Evolutionary conservation across 2,329 filamentous ascomycete species (phyloP), one percentile per base, ranked within the genome.

Genomic region (Aureobasidium mangrovei): DNA sequence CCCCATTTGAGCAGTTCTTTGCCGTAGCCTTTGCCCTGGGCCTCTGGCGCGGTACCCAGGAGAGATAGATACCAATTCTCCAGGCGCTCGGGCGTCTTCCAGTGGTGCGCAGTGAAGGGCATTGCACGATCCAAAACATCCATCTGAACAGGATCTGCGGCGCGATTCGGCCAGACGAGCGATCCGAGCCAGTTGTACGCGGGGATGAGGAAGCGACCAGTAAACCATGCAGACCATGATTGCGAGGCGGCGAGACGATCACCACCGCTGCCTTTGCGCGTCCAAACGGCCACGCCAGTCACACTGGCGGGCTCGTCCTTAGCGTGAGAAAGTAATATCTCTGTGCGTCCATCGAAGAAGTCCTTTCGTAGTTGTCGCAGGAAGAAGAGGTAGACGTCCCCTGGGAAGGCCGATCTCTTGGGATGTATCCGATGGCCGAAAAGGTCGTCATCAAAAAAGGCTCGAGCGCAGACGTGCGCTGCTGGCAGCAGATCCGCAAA

Each of bases 221-320:
- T 44, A 9, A 51, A 43, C 54, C 54, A 56, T 4, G 39, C 24
- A 24, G 33, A n/a, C 54, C 29, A 57, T 54, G 32, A 53, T 45
- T 41, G 56, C 27, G 26, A 44, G 7, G 54, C 38, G 35, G 46
- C 32, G 49, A 56, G 29, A 28, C 52, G n/a, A 47, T 36, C 26
- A 35, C 46, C 36, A 24, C 28, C 18, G 55, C 39, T 3, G 6
- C 60, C 56, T 48, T 60, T 60, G 36, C 64, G 58, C 4, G 40
- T 47, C 62, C 63, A 66, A 31, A 61, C 58, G 4, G 60, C 63
- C 10, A 64, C 40, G 27, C 64, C 64, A 4, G 63, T 64, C 29
- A 64, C 49, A 32, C 31, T 35, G 12, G 9, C 5, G 4, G 10
- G 47, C 9, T 32, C 7, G 10, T 31, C 27, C 27, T 41, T 4